Evolutionary conservation across 129 eudicot species (phyloP).

Genomic region (Kitagawia praeruptora): DNA sequence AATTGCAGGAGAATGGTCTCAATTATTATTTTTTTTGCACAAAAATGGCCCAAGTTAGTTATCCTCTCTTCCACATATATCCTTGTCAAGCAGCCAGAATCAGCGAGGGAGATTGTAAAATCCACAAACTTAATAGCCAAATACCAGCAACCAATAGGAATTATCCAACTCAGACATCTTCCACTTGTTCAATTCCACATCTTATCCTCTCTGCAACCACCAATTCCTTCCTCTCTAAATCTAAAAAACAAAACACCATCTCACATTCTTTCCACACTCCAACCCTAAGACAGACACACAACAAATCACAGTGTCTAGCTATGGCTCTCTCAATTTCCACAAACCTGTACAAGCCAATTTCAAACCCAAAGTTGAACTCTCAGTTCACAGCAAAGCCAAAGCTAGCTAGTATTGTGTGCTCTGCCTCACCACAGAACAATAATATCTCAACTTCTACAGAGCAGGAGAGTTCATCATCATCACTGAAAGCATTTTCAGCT

Average conservation of each 20-base stretch:
- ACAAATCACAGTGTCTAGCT: neutral
- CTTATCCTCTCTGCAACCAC: constrained; percentile 33
- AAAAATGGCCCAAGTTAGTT: too few species aligned
- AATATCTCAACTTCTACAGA: neutral
- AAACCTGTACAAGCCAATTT: constrained; percentile 36
- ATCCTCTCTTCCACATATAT: neutral
- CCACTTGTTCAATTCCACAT: constrained; percentile 17
- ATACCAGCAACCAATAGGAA: constrained; percentile 22
- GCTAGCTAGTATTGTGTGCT: constrained; percentile 23
- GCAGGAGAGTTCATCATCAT: constrained; percentile 14
- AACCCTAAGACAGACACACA: neutral
- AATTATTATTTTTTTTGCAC: too few species aligned
- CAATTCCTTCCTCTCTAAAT: constrained; percentile 14
- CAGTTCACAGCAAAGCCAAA: constrained; percentile 26
- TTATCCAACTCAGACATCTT: constrained; percentile 31
- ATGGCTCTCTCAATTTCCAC: constrained; percentile 50
- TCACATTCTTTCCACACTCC: constrained; percentile 12
- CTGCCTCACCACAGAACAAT: constrained; percentile 12
- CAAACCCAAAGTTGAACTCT: constrained; percentile 22
- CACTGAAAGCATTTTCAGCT: constrained; percentile 61
- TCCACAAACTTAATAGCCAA: constrained; percentile 12
- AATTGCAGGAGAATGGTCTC: too few species aligned
- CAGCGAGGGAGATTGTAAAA: constrained; percentile 17
- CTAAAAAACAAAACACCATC: constrained; percentile 20
- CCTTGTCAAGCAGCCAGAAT: neutral